Conservation (phyloP, 1,284 basidiomycete species). For the Mycosarcoma maydis region DNA sequence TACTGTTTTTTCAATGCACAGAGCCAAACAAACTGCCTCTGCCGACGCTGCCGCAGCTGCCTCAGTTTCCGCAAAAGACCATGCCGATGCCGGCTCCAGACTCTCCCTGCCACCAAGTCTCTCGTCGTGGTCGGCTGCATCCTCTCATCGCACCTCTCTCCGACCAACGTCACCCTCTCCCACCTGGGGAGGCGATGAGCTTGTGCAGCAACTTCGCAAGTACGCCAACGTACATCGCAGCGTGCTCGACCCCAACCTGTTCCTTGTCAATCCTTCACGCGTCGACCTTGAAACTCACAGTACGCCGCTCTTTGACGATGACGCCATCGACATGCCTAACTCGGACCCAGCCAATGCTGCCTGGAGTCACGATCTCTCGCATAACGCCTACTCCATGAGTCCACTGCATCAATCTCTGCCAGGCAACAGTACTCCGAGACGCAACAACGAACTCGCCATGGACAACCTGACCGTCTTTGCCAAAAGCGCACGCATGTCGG, state of each 20-base stretch:
- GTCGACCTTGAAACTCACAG: conserved; percentile 86
- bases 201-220: conserved; percentile 67
- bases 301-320: conserved; percentile 66
- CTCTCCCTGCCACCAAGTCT: conserved; percentile 6
- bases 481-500: conserved; percentile 58
- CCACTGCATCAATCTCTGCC: conserved; percentile 45
- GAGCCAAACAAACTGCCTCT: conserved; percentile 17
- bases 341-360: conserved; percentile 14
- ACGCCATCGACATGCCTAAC: conserved; percentile 57
- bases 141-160: conserved; percentile 7
- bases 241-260: conserved; percentile 81
- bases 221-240: conserved; percentile 82
- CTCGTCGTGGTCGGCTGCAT: conserved; percentile 1
- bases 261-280: conserved; percentile 88
- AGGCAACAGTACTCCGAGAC: conserved; percentile 1
- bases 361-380: conserved; percentile 38
- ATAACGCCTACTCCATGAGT: conserved; percentile 44
- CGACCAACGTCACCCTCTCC: conserved; percentile 44
- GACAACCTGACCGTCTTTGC: conserved; percentile 58
- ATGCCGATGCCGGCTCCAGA: conserved; percentile 37
- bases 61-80: conserved; percentile 17
- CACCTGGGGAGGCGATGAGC: conserved; percentile 72
- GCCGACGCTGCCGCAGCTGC: conserved; percentile 20
- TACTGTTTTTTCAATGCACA: conserved; percentile 47
- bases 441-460: conserved; percentile 36